A percentile compares a stretch with the other conserved stretches of the same genome.
Conservation (phyloP, 2,329 filamentous ascomycete genomes). For the Beauveria medogensis region DNA sequence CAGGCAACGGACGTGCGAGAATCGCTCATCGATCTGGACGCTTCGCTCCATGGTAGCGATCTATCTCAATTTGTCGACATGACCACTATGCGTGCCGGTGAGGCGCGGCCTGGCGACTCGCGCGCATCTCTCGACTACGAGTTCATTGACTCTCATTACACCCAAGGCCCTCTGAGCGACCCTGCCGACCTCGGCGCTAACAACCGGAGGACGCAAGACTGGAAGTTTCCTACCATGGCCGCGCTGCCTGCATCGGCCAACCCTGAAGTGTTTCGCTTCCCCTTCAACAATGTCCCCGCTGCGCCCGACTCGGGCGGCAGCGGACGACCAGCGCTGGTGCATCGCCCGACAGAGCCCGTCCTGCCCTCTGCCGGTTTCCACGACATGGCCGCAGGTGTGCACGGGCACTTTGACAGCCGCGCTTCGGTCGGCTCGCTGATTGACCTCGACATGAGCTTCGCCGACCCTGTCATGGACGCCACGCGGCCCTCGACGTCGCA, state of each 20-base stretch:
- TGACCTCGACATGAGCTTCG: slow-evolving; percentile 47
- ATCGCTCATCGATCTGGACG: slow-evolving; percentile 58
- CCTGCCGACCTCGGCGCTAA: slow-evolving; percentile 42
- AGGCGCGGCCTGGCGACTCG: slow-evolving; percentile 33
- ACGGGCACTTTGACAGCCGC: slow-evolving; percentile 28
- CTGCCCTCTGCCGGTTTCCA: slow-evolving; percentile 33
- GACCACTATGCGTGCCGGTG: slow-evolving; percentile 48
- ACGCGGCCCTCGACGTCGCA: slow-evolving; percentile 51
- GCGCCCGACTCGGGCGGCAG: slow-evolving; percentile 13
- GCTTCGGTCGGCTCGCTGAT: slow-evolving; percentile 40
- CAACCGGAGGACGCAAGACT: slow-evolving; percentile 45
- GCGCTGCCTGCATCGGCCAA: slow-evolving; percentile 43
- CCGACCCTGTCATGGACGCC: slow-evolving; percentile 42
- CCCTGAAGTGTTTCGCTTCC: slow-evolving; percentile 44
- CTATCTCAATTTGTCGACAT: slow-evolving; percentile 53
- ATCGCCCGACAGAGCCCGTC: slow-evolving; percentile 44
- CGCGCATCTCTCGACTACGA: slow-evolving; percentile 42
- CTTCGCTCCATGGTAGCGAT: slow-evolving; percentile 47
- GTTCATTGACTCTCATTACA: slow-evolving; percentile 35
- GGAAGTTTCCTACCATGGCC: slow-evolving; percentile 50
- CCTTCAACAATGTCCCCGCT: slow-evolving; percentile 28
- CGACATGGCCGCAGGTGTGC: slow-evolving; percentile 31
- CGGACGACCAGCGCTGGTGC: slow-evolving; percentile 36
- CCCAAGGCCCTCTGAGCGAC: slow-evolving; percentile 48
- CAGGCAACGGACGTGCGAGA: slow-evolving; percentile 45